A percentile compares a stretch with the other conserved stretches of the same genome.
Conservation (phyloP, 2,329 filamentous ascomycete genomes). For the Pseudovirgaria hyperparasitica region DNA sequence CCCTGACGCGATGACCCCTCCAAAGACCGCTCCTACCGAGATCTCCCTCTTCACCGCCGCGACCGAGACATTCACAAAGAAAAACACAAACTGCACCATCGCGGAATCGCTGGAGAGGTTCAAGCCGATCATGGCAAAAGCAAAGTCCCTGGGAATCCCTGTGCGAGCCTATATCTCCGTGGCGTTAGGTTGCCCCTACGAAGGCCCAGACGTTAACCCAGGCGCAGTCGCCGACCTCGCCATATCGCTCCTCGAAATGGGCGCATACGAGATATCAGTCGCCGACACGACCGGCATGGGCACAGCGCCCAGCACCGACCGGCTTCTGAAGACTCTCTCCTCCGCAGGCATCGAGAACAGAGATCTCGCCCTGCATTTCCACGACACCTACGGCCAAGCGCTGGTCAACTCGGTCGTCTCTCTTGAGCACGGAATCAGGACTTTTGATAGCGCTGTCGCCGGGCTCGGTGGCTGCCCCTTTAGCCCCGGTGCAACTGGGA, state of each 20-base stretch:
- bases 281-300: constrained; percentile 90
- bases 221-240: constrained; percentile 49
- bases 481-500: constrained; percentile 73
- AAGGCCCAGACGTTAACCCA: constrained; percentile 48
- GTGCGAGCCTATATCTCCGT: constrained; percentile 64
- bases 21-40: constrained; percentile 30
- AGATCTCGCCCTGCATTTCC: constrained; percentile 72
- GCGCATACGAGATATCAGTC: constrained; percentile 80
- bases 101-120: constrained; percentile 60
- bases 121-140: constrained; percentile 54
- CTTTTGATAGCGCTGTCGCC: constrained; percentile 68
- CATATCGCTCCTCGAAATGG: constrained; percentile 62
- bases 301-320: constrained; percentile 56
- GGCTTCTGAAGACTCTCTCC: constrained; percentile 50
- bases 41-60: constrained; percentile 73
- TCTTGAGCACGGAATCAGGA: constrained; percentile 63
- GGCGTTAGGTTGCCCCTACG: constrained; percentile 68
- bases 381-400: constrained; percentile 79
- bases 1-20: constrained; percentile 18
- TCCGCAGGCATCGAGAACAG: constrained; percentile 56
- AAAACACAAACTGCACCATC: constrained; percentile 73
- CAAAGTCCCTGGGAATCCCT: constrained; percentile 51
- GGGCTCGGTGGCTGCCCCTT: constrained; percentile 79
- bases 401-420: constrained; percentile 70
- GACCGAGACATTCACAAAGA: constrained; percentile 66